A percentile compares a stretch with the other conserved stretches of the same genome.
These are phyloP conservation scores for Wallemia mellicola DNA, from an alignment of 1,284 basidiomycete genomes.

Conservation along the genomic window DNA sequence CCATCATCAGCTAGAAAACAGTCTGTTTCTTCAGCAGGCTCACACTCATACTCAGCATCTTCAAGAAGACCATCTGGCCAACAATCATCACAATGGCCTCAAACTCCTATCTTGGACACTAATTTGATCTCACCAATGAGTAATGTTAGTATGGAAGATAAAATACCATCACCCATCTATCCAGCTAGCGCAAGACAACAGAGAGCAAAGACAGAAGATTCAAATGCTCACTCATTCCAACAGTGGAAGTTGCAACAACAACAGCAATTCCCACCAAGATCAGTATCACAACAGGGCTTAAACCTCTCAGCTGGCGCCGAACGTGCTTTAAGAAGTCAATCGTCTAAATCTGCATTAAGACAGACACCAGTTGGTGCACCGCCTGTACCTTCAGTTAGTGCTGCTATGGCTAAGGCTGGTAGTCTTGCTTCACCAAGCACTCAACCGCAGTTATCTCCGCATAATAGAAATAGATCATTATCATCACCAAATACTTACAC, in stretches of 20 bases:
- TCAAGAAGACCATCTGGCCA: constrained; percentile 7
- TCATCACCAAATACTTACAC: constrained; percentile 20
- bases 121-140: neutral
- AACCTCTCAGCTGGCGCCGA: constrained; percentile 23
- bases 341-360: constrained; percentile 7
- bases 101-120: constrained; percentile 17
- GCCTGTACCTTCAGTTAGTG: constrained; percentile 3
- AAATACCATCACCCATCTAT: neutral
- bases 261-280: constrained; percentile 4
- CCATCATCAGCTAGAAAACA: constrained; percentile 12
- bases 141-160: neutral
- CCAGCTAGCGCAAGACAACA: constrained; percentile 17
- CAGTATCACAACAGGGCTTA: constrained; percentile 10
- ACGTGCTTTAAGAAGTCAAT: constrained; percentile 7
- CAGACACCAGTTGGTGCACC: constrained; percentile 7
- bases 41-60: constrained; percentile 7
- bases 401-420: constrained; percentile 3
- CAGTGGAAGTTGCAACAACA: constrained; percentile 10
- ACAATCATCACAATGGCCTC: constrained; percentile 24
- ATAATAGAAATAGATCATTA: constrained; percentile 17
- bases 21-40: constrained; percentile 3
- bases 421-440: constrained; percentile 21
- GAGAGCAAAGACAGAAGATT: constrained; percentile 41
- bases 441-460: constrained; percentile 11
- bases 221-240: constrained; percentile 28